Evolutionary conservation across 2,329 filamentous ascomycete species (phyloP).

Genomic region (Herpotrichia juniperi): DNA sequence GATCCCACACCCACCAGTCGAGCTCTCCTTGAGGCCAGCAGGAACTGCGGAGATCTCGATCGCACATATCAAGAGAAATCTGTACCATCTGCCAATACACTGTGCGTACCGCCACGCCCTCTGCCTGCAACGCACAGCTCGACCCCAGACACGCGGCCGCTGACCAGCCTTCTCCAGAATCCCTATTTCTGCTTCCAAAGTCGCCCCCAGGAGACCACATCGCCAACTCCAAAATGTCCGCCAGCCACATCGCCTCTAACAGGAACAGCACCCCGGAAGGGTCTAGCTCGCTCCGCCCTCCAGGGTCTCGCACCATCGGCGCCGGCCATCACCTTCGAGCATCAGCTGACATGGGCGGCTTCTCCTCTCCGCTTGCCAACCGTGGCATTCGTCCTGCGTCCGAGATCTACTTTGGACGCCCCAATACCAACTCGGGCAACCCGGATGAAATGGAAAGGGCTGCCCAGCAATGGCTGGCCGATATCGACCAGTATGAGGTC

Average conservation of each 20-base stretch:
- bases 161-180: constrained; percentile 21
- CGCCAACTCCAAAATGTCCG: constrained; percentile 48
- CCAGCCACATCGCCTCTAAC: constrained; percentile 65
- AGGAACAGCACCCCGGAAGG: constrained; percentile 97
- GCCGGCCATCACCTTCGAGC: constrained; percentile 86
- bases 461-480: constrained; percentile 97
- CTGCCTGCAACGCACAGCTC: not conserved
- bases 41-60: constrained; percentile 74
- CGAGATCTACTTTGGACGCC: constrained; percentile 86
- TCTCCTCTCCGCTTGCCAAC: constrained; percentile 72
- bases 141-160: constrained; percentile 1
- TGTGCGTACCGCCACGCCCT: constrained; percentile 18
- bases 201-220: not conserved
- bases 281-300: constrained; percentile 81
- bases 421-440: constrained; percentile 69
- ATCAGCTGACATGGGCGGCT: constrained; percentile 93
- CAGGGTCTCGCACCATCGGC: constrained; percentile 76
- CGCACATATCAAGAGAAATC: constrained; percentile 17
- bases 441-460: constrained; percentile 91
- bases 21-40: constrained; percentile 82
- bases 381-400: constrained; percentile 90
- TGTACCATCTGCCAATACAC: constrained; percentile 15
- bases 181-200: constrained; percentile 13
- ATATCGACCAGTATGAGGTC: constrained; percentile 99
- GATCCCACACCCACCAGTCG: constrained; percentile 12